Evolutionary conservation across 2,329 filamentous ascomycete genomes (phyloP), one percentile per base, ranked within the genome.

Genomic region (Arthrinium puccinioides): DNA sequence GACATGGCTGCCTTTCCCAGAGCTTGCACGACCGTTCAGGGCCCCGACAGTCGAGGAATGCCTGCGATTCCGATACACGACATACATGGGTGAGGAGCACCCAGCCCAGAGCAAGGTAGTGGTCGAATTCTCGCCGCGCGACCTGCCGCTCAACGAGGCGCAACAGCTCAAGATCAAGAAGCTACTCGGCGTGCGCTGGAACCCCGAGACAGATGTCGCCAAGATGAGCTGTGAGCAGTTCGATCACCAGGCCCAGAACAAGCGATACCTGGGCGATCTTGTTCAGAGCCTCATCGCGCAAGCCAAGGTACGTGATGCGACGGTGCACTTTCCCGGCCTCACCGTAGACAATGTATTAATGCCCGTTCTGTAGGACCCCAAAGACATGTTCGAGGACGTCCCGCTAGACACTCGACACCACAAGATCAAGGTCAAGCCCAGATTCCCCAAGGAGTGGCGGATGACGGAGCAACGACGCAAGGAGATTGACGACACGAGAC

Each of bases 61-160:
- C 31, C 77, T 98, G 40, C 84, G 90, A 52, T 98, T 96, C 79
- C 83, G 92, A 53, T 96, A 95, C 69, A 98, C 92, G 13, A 89
- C 84, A 25, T 97, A 97, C 66, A 83, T 98, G 74, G 90, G 90
- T 52, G 92, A 97, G 64, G 70, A 76, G 39, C 94, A 98, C 64
- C 90, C 92, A 0, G 87, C 90, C 3, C 80, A 88, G 62, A 82
- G 80, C 57, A 98, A 98, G 70, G 89, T 98, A 15, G 89, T 97
- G 10, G 79, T 97, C 38, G 86, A 96, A 58, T 94, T 97, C 63
- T 78, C 73, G 45, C 82, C 84, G 13, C 62, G 64, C 39, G 87
- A 95, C 62, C 66, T 96, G 43, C 66, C 72, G 43, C 72, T 95
- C 38, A 79, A 74, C 18, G 64, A 76, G 13, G 62, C 70, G 25